A percentile compares a stretch with the other conserved stretches of the same genome.
Conservation (phyloP, 805 yeast genomes). For the Pichia rugopelliculosa region DNA sequence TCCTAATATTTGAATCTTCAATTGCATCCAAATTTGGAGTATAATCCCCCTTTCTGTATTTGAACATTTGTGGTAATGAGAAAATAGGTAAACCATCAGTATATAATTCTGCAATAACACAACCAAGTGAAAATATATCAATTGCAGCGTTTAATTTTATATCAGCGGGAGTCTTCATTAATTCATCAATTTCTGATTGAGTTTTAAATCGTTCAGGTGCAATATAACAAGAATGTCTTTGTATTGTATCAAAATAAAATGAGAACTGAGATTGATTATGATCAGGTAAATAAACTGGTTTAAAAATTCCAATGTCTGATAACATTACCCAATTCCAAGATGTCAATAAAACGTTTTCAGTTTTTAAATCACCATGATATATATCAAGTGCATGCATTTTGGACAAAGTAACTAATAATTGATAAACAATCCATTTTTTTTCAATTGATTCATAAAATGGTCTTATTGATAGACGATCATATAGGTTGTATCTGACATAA, state of each 20-base stretch:
- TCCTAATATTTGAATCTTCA: constrained; percentile 41
- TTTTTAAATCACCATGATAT: constrained; percentile 85
- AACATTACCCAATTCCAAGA: constrained; percentile 83
- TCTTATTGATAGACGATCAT: constrained; percentile 77
- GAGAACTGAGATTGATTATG: constrained; percentile 90
- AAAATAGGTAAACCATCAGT: constrained; percentile 83
- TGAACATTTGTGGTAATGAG: constrained; percentile 79
- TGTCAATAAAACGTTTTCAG: constrained; percentile 81
- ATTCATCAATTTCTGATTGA: constrained; percentile 18
- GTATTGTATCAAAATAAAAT: constrained; percentile 87
- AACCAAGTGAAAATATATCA: constrained; percentile 81
- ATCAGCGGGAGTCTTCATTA: constrained; percentile 2
- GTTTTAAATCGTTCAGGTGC: constrained; percentile 84
- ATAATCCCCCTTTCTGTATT: constrained; percentile 64
- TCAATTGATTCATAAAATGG: constrained; percentile 82
- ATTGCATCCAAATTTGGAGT: constrained; percentile 56
- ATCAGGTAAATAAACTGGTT: constrained; percentile 82
- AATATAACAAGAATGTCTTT: constrained; percentile 76
- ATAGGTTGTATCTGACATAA: constrained; percentile 67
- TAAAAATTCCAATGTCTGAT: constrained; percentile 77
- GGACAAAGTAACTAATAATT: constrained; percentile 55
- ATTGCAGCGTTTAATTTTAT: constrained; percentile 46
- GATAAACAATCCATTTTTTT: constrained; percentile 78
- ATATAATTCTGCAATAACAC: constrained; percentile 85
- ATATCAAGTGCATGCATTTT: constrained; percentile 57